Evolutionary conservation across 129 eudicot genomes (phyloP).

Genomic region (Dittrichia graveolens): DNA sequence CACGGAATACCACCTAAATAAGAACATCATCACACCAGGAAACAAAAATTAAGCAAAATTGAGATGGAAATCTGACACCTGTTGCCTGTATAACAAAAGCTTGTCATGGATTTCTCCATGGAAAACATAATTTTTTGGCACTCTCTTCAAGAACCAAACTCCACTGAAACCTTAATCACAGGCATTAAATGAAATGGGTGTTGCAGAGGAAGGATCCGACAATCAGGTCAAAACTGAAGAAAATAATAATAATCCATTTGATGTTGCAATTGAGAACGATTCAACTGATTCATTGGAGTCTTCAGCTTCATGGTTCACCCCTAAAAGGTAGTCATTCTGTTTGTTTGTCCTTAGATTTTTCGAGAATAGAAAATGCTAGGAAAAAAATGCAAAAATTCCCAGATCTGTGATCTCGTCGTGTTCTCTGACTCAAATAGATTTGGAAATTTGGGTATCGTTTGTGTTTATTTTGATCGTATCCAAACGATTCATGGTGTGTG

Average conservation of each 20-base stretch:
- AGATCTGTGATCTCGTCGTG: conserved; percentile 4
- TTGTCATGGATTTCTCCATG: conserved; percentile 22
- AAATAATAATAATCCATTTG: not conserved
- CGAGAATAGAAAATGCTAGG: not conserved
- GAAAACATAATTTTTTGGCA: conserved; percentile 19
- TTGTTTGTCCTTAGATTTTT: conserved; percentile 1
- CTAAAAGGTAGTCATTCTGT: conserved; percentile 27
- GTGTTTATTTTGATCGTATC: conserved; percentile 7
- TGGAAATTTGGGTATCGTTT: not conserved
- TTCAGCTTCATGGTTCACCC: conserved; percentile 38
- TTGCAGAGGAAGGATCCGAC: conserved; percentile 31
- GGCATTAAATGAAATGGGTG: conserved; percentile 40
- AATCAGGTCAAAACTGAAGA: conserved; percentile 13
- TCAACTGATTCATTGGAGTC: conserved; percentile 15
- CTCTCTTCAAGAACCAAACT: conserved; percentile 22
- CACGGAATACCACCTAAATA: conserved; percentile 39
- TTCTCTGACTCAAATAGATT: not conserved
- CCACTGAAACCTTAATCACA: conserved; percentile 25
- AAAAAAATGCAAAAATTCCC: not conserved
- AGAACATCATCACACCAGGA: conserved; percentile 16
- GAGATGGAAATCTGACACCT: conserved; percentile 38
- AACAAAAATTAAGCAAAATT: conserved; percentile 32
- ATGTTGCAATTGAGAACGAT: conserved; percentile 21
- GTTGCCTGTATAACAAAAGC: conserved; percentile 35
- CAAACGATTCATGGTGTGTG: not conserved